phyloP scores from a whole-genome alignment of 2,329 filamentous ascomycete genomes.

The Fusarium temperatum region DNA sequence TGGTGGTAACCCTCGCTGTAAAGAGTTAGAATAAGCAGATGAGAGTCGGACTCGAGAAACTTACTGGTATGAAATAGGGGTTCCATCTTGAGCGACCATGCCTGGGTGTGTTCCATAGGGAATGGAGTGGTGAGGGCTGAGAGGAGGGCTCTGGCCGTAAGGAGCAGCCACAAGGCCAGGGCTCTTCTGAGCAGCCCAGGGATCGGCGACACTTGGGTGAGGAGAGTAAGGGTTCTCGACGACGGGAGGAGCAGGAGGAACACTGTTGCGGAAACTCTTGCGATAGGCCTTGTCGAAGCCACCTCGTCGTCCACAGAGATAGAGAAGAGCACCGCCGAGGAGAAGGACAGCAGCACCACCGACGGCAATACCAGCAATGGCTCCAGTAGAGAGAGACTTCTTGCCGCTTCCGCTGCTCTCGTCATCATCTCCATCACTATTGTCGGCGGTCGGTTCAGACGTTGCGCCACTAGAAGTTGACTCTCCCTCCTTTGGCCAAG shows the following conservation, averaged over 20 bases:
- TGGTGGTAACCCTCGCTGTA: conserved; percentile 23
- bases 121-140: conserved; percentile 46
- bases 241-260: conserved; percentile 17
- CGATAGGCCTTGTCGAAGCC: conserved; percentile 44
- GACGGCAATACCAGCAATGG: conserved; percentile 68
- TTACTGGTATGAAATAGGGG: conserved; percentile 42
- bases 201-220: conserved; percentile 16
- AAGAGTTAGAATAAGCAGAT: neutral
- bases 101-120: conserved; percentile 32
- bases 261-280: conserved; percentile 37
- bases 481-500: conserved; percentile 59
- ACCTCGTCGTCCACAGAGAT: conserved; percentile 55
- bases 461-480: conserved; percentile 24
- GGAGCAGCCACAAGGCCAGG: conserved; percentile 41
- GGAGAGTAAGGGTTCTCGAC: conserved; percentile 33
- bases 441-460: neutral
- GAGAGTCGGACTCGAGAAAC: conserved; percentile 2
- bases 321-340: conserved; percentile 56
- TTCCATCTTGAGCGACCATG: conserved; percentile 36
- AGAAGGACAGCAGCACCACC: conserved; percentile 57
- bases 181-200: conserved; percentile 36
- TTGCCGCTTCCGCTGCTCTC: neutral
- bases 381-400: conserved; percentile 50
- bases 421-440: neutral
- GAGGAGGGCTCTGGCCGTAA: conserved; percentile 44